Base-by-base conservation (phyloP, 768 basidiomycete species). In the Mycena latifolia region DNA sequence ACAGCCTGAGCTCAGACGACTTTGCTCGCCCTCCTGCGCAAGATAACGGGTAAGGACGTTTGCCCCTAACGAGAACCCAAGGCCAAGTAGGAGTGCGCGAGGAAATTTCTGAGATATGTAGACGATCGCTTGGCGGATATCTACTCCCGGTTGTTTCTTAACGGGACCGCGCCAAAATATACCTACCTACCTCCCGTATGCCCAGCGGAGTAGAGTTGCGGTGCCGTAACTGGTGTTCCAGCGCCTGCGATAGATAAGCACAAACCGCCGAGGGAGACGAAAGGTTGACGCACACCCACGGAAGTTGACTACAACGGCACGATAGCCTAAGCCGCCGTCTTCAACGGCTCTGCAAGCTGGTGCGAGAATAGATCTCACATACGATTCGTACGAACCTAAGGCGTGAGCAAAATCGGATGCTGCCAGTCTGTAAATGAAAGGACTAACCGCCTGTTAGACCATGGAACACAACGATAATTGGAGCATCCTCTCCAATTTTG, bases 1-100 rank as follows among this genome's bases (percentile, higher is more conserved):
- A 78, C 89, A 91, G 31, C 87, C 92, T 5, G 89, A 87, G 57
- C 77, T 77, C 33, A 95, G 76, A 64, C 91, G 86, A 72, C 88
- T 86, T 24, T 80, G 72, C 39, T 81, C 81, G 17, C 92, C 89
- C 74, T 97, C 92, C 78, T 97, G 92, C 6, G 92, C 95, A 55
- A 96, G 80, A 77, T 98, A 98, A 67, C 94, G 86, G 35, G 95
- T 92, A 71, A 99, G 79, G 37, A 98, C 92, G 75, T 94, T 95
- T 46, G 96, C 93, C 46, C 97, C 98, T 39, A 99, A 86, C 5
- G 95, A 98, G 82, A 97, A 99, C 9, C 96, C 95, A 12, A 98
- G 78, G 17, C 93, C 97, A 20, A 97, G 78, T 39, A 98, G 80
- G 5, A 91, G 93, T 0, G 97, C 94, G 12, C 84, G 79, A 2